Percentiles rank a stretch among this genome's conserved stretches.
phyloP scores from a whole-genome alignment of 805 yeast species.

The Wickerhamiella domercqiae region DNA sequence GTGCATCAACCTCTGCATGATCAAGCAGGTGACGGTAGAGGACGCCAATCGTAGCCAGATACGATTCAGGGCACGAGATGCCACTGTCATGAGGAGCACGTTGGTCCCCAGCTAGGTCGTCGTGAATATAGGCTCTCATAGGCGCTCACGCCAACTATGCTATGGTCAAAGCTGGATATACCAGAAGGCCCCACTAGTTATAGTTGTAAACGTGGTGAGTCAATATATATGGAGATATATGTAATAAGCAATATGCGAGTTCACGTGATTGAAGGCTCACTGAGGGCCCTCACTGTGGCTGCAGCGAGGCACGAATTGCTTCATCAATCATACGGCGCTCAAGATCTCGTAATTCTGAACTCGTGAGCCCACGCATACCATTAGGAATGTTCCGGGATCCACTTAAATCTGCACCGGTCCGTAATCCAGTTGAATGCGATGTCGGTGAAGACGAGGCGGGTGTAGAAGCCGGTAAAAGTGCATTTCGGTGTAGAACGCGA shows the following conservation, averaged over 20 bases:
- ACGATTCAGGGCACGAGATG: conserved; percentile 31
- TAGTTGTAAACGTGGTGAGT: too few relatives aligned
- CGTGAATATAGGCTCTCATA: conserved; percentile 18
- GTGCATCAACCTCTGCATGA: conserved; percentile 38
- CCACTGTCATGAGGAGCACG: conserved; percentile 34
- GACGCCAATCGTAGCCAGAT: conserved; percentile 51
- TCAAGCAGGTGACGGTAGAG: conserved; percentile 39
- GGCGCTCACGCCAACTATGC: too few relatives aligned
- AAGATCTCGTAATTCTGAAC: conserved; percentile 13
- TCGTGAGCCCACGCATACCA: conserved; percentile 5
- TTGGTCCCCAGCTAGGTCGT: conserved; percentile 16
- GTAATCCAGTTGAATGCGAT: background rate
- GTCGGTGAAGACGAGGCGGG: background rate
- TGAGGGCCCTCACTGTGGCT: too few relatives aligned
- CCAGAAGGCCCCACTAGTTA: background rate
- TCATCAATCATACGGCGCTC: conserved; percentile 17
- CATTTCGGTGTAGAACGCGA: conserved; percentile 81
- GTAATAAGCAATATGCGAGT: too few relatives aligned
- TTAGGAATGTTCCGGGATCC: background rate
- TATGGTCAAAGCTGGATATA: background rate
- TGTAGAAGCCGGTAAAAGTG: conserved; percentile 34
- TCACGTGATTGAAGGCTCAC: too few relatives aligned
- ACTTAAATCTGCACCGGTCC: background rate
- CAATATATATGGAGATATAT: too few relatives aligned
- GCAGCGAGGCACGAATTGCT: conserved; percentile 16